Evolutionary conservation across 768 basidiomycete species (phyloP), one percentile per base, ranked within the genome.

Genomic region (Trametes villosa): DNA sequence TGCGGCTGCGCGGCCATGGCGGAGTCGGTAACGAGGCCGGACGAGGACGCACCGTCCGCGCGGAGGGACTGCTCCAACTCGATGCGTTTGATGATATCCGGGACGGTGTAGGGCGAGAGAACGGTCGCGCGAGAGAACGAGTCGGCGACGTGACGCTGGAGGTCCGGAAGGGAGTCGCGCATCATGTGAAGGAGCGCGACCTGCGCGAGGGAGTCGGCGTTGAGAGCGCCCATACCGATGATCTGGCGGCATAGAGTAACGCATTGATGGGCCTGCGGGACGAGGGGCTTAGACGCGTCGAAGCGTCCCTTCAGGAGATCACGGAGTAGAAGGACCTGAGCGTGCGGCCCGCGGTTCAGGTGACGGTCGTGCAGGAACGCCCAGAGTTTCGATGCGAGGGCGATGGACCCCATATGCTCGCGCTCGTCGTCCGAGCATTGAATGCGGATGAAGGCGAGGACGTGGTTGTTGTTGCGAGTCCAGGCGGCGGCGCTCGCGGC

Each of bases 131-230:
- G 31, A 3, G 31, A 18, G n/a, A 51, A 18, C 8, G 20, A 31
- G n/a, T 51, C 31, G 9, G 49, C 49, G 11, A 47, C 36, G 13
- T 44, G 4, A n/a, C 45, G 31, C 18, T 47, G 54, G 12, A 56
- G 6, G 22, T 47, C 1, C 0, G 36, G 36, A 5, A 50, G 20
- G 9, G 9, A 15, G 5, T 30, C 30, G 2, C 47, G 27, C 27
- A 57, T 38, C 47, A 57, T 50, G 13, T 50, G 26, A 5, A 57
- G 40, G 4, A 50, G 18, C 9, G 48, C 29, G 29, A 50, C 56
- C n/a, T 49, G 29, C 4, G 56, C 36, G 11, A 57, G 56, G 4
- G 56, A 49, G 9, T 57, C 47, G 27, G 40, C 36, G 9, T 20
- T 7, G 27, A 57, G 47, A 31, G 36, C 4, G 1, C 56, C 56